Conservation (phyloP, 176 grass and related monocot genomes). For the Zea luxurians region DNA sequence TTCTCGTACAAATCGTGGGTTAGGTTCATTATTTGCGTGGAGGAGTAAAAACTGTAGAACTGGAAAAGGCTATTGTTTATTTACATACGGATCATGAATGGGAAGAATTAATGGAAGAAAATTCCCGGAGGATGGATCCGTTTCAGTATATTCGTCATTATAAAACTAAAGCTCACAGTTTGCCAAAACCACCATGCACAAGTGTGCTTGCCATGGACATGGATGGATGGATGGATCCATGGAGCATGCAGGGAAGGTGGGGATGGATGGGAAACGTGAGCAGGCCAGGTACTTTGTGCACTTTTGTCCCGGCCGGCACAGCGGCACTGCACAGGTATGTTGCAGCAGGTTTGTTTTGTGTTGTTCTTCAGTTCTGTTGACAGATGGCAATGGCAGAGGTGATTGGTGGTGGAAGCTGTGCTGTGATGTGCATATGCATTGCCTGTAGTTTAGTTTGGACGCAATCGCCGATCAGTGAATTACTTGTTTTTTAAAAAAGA, state of each 20-base stretch:
- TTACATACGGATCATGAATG: not conserved
- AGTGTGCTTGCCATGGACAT: too few relatives aligned
- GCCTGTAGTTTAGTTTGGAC: too few relatives aligned
- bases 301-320: slow-evolving; percentile 28
- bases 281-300: slow-evolving; percentile 33
- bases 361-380: not conserved
- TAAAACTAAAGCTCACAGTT: slow-evolving; percentile 15
- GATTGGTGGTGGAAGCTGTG: too few relatives aligned
- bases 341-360: not conserved
- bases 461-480: too few relatives aligned
- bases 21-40: slow-evolving; percentile 6
- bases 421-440: not conserved
- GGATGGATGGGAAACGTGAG: not conserved
- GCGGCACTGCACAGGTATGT: not conserved
- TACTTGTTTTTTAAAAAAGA: too few relatives aligned
- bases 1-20: not conserved
- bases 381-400: not conserved
- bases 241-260: not conserved
- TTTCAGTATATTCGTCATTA: not conserved
- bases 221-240: not conserved
- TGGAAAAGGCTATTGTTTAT: slow-evolving; percentile 31
- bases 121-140: slow-evolving; percentile 38
- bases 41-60: slow-evolving; percentile 50
- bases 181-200: not conserved
- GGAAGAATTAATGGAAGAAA: not conserved